These are phyloP conservation scores for Drechslerella stenobrocha DNA, from an alignment of 2,329 filamentous ascomycete species.

Conservation along the genomic window DNA sequence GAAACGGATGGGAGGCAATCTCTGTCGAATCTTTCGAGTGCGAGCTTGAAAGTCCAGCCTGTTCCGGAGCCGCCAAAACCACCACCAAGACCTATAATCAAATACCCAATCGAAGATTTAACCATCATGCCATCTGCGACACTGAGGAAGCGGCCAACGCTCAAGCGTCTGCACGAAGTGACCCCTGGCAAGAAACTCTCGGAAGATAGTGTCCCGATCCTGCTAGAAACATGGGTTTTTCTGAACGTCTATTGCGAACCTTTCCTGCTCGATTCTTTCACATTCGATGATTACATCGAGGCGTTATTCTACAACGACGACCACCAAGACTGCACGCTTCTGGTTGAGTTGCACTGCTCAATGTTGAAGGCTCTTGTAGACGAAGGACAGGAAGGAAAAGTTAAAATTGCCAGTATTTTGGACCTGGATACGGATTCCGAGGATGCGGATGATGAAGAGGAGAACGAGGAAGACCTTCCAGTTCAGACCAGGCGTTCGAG, in stretches of 20 bases:
- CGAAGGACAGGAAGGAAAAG: conserved; percentile 74
- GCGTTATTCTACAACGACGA: conserved; percentile 77
- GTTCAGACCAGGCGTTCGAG: conserved; percentile 56
- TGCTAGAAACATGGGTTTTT: conserved; percentile 93
- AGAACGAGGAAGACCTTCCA: conserved; percentile 62
- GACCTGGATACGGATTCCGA: conserved; percentile 64
- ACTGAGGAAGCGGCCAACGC: conserved; percentile 66
- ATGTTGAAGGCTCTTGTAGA: conserved; percentile 85
- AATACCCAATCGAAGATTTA: conserved; percentile 94
- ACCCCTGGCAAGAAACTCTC: conserved; percentile 65
- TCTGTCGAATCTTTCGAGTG: conserved; percentile 16
- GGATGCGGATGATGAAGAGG: conserved; percentile 65
- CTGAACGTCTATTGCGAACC: conserved; percentile 98
- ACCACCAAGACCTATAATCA: conserved; percentile 74
- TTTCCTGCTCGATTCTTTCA: conserved; percentile 92
- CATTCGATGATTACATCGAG: conserved; percentile 93
- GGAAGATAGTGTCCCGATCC: conserved; percentile 80
- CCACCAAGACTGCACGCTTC: conserved; percentile 76
- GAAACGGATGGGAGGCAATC: conserved; percentile 32
- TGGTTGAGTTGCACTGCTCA: conserved; percentile 88
- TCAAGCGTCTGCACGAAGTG: conserved; percentile 74
- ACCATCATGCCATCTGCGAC: conserved; percentile 72
- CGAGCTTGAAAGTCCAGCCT: conserved; percentile 29
- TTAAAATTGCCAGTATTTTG: conserved; percentile 71
- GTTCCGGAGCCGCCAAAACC: conserved; percentile 59